phyloP scores from a whole-genome alignment of 139 green algal species.

The Dunaliella sp. region DNA sequence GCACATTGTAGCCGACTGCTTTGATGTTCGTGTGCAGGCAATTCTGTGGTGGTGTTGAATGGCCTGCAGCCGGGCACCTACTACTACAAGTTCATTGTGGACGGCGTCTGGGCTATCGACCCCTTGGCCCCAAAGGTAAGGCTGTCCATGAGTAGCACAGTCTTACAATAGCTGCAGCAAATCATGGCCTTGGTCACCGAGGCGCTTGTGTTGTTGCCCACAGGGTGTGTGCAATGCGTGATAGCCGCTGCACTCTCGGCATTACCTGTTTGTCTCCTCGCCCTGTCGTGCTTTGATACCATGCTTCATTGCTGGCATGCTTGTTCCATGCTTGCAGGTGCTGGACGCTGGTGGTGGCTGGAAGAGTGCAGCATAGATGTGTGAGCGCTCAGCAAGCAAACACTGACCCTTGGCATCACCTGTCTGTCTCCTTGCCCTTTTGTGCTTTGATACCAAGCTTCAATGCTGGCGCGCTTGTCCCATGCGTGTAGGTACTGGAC shows the following conservation, averaged over 20 bases:
- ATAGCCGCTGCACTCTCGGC: too few species aligned
- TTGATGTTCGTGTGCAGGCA: conserved; percentile 13
- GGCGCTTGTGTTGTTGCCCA: background rate
- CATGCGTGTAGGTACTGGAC: conserved; percentile 38
- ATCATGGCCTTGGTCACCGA: too few species aligned
- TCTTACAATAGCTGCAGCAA: too few species aligned
- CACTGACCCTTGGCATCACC: too few species aligned
- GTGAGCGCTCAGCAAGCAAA: too few species aligned
- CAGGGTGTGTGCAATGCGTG: background rate
- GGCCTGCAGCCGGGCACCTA: conserved; percentile 65
- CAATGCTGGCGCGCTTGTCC: background rate
- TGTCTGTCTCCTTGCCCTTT: background rate
- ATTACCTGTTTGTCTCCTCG: too few species aligned
- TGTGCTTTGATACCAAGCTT: background rate
- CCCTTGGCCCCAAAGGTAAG: conserved; percentile 39
- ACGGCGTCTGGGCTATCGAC: conserved; percentile 70
- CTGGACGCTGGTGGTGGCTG: conserved; percentile 60
- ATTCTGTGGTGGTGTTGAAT: conserved; percentile 52
- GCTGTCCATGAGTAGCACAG: background rate
- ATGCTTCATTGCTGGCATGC: background rate
- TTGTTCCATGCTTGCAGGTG: conserved; percentile 22
- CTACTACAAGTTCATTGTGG: conserved; percentile 81
- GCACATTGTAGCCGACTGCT: background rate
- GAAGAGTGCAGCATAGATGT: too few species aligned
- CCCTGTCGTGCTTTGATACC: background rate